Evolutionary conservation across 2,329 filamentous ascomycete species (phyloP), one percentile per base, ranked within the genome.

Genomic region (Coniochaeta hoffmannii): DNA sequence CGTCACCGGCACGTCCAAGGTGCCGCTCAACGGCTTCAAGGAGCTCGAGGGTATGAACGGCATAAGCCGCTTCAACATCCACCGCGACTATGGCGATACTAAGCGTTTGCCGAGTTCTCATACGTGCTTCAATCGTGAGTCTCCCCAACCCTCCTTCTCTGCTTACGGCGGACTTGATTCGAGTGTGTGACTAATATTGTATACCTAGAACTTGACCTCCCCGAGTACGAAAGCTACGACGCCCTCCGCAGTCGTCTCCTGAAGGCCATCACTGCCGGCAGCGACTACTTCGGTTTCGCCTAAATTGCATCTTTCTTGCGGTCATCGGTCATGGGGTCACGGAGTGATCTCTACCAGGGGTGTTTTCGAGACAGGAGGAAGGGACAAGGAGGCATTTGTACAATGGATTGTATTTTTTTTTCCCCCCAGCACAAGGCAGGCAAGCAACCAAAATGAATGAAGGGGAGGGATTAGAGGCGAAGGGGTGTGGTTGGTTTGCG

Each of bases 21-120:
- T 99, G 50, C 94, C 94, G 36, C 84, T 99, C 52, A 99, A 99
- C 64, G 94, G 94, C 12, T 99, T 99, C 81, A 97, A 96, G 75
- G 94, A 99, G 72, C 82, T 99, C 7, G 95, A 99, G 75, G 95
- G 94, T 62, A 99, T 99, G 94, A 97, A 99, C 68, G 94, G 94
- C 36, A 87, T 97, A 70, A 96, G 89, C 72, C 87, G 90, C 61
- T 99, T 99, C 85, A 99, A 97, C 71, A 97, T 99, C 60, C 94
- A 99, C 69, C 90, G 94, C 61, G 94, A 97, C 72, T 97, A 96
- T 73, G 92, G 93, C 64, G 93, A 88, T 77, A 97, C 97, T 74
- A 90, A 97, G 68, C 88, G 94, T 62, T 80, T 99, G 61, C 94
- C 94, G 56, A 96, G 90, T 65, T 96, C 92, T 64, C 95, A 99